Evolutionary conservation across 108 stramenopile species (phyloP), one percentile per base, ranked within the genome.

Genomic region (Nitzschia palea): DNA sequence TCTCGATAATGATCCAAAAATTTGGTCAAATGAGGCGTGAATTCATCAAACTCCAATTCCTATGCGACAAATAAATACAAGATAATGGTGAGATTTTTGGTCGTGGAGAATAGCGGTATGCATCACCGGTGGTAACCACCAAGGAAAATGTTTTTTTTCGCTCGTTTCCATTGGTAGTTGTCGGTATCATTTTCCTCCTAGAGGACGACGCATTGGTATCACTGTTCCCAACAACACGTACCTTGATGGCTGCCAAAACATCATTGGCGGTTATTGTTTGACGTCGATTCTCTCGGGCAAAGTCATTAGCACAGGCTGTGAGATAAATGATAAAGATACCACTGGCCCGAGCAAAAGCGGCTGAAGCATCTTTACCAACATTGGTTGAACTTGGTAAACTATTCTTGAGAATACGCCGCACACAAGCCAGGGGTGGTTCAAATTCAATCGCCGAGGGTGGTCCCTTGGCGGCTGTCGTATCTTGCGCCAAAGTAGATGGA

Each of bases 281-380:
- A 14, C 94, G 76, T 40, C 82, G 83, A 54, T 89, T 85, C 62
- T 93, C 91, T 48, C 93, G 56, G 9, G 93, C 93, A 67, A 90
- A 87, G 65, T 94, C 91, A 71, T 97, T 97, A 51, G 96, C 95
- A 68, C 93, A 90, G 23, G 91, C 82, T 26, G 96, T 94, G n/a
- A 97, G 57, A 67, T 95, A 97, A 17, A 97, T 79, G 44, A 97
- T 82, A 62, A 97, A 97, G 34, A 97, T 95, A 0, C 94, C 93
- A 30, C 74, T 87, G n/a, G 94, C 90, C 45, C 92, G 76, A 29
- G 89, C 78, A 79, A 97, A 89, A 32, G 93, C 94, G 22, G 78
- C 53, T 14, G 76, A 76, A 15, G 96, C 90, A 66, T 97, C 96
- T 60, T 95, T 95, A 37, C 87, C 84, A 3, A 95, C 88, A 56